Evolutionary conservation across 495 filamentous ascomycete species (phyloP).

Genomic region (Hyaloscypha hepaticicola): DNA sequence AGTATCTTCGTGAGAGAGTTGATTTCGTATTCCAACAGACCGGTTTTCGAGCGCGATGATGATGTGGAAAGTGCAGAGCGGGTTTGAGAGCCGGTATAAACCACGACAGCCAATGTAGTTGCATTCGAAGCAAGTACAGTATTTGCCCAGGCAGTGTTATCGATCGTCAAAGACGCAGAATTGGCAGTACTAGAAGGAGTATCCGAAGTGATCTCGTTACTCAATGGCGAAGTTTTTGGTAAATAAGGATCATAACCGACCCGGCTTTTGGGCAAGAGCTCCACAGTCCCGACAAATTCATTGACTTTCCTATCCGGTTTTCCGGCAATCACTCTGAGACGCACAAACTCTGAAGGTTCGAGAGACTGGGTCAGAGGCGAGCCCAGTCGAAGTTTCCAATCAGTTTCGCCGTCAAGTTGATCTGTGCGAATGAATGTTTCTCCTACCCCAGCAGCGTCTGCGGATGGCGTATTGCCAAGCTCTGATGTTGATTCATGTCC

Average conservation of each 20-base stretch:
- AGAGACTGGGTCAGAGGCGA: conserved; percentile 79
- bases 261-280: conserved; percentile 41
- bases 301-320: conserved; percentile 91
- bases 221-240: conserved; percentile 24
- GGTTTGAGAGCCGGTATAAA: conserved; percentile 95
- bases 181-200: conserved; percentile 32
- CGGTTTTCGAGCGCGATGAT: conserved; percentile 85
- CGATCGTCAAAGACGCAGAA: conserved; percentile 79
- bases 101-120: conserved; percentile 78
- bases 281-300: conserved; percentile 85
- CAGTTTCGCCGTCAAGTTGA: conserved; percentile 96
- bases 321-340: conserved; percentile 76
- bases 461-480: conserved; percentile 31
- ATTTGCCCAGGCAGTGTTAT: conserved; percentile 99
- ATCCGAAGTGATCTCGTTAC: conserved; percentile 33
- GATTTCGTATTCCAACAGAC: conserved; percentile 92
- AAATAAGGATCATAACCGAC: conserved; percentile 23
- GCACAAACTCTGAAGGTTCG: conserved; percentile 62
- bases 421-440: conserved; percentile 98
- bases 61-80: conserved; percentile 93
- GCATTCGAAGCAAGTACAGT: conserved; percentile 94
- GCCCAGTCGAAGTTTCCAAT: conserved; percentile 94
- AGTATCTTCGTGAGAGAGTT: conserved; percentile 98
- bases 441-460: conserved; percentile 46
- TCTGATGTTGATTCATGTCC: conserved; percentile 37